Conservation (phyloP, 2,329 filamentous ascomycete genomes). For the Mycosphaerella sp. region DNA sequence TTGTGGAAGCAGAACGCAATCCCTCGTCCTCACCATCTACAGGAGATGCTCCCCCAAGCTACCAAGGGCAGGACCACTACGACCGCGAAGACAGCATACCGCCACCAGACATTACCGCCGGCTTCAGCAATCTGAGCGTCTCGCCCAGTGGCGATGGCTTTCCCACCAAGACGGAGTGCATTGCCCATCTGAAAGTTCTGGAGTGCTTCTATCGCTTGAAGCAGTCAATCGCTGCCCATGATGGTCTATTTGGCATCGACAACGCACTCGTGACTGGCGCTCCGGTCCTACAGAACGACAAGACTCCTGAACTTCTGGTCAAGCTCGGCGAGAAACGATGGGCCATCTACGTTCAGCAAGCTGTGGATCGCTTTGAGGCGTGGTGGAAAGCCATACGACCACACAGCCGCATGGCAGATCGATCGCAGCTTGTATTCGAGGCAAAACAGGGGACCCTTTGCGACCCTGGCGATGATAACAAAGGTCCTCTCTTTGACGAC, state of each 20-base stretch:
- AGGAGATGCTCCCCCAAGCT: constrained; percentile 18
- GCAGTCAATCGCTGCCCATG: constrained; percentile 58
- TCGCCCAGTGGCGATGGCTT: constrained; percentile 22
- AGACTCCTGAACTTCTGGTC: constrained; percentile 36
- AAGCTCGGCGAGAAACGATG: constrained; percentile 65
- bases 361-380: constrained; percentile 59
- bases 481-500: neutral
- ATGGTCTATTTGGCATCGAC: constrained; percentile 60
- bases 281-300: constrained; percentile 31
- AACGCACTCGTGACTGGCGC: constrained; percentile 29
- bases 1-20: constrained; percentile 20
- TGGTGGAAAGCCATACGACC: constrained; percentile 53
- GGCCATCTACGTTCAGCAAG: constrained; percentile 61
- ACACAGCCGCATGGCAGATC: constrained; percentile 8
- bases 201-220: constrained; percentile 61
- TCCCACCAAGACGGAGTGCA: constrained; percentile 52
- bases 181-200: constrained; percentile 68
- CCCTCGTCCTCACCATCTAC: constrained; percentile 16
- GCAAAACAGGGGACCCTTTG: constrained; percentile 18
- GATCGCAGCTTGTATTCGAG: constrained; percentile 8
- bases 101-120: constrained; percentile 27
- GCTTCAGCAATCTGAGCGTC: constrained; percentile 32
- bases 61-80: constrained; percentile 21
- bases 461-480: constrained; percentile 4
- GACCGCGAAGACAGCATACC: constrained; percentile 21